phyloP scores from a whole-genome alignment of 1,284 basidiomycete genomes.

The Mrakiaceae sp. region DNA sequence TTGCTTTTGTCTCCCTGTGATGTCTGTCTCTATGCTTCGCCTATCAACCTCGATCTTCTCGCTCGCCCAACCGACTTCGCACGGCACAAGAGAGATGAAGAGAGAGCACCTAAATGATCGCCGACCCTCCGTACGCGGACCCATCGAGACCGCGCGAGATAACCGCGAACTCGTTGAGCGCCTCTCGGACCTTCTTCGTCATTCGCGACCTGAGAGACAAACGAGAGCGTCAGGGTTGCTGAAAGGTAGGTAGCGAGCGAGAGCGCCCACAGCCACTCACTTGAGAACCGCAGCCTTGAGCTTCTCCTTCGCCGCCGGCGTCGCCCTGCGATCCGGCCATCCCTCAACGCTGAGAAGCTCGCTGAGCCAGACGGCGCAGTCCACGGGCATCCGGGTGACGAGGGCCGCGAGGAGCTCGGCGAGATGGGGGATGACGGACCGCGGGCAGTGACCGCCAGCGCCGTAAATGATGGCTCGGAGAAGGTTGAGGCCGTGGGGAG shows the following conservation, averaged over 20 bases:
- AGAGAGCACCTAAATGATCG: background rate
- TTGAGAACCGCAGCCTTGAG: constrained; percentile 61
- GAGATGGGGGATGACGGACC: constrained; percentile 69
- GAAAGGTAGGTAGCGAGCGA: background rate
- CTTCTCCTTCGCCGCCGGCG: constrained; percentile 56
- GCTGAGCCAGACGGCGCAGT: constrained; percentile 55
- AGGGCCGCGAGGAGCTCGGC: constrained; percentile 64
- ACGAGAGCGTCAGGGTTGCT: background rate
- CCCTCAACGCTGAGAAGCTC: constrained; percentile 46
- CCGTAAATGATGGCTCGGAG: constrained; percentile 60
- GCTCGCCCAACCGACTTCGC: too few species aligned
- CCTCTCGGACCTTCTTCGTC: constrained; percentile 34
- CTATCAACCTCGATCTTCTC: background rate
- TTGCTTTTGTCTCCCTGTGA: background rate
- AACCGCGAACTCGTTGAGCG: constrained; percentile 37
- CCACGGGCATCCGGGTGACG: constrained; percentile 44
- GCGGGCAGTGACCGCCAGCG: constrained; percentile 66
- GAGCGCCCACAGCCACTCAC: constrained; percentile 34
- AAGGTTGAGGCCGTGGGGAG: constrained; percentile 53
- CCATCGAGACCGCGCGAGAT: constrained; percentile 22
- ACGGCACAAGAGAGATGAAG: background rate
- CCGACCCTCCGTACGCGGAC: constrained; percentile 1
- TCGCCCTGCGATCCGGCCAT: constrained; percentile 30
- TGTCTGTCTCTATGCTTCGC: background rate
- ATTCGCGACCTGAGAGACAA: constrained; percentile 26